Evolutionary conservation across 2,329 filamentous ascomycete genomes (phyloP).

Genomic region (Talaromyces sp.): DNA sequence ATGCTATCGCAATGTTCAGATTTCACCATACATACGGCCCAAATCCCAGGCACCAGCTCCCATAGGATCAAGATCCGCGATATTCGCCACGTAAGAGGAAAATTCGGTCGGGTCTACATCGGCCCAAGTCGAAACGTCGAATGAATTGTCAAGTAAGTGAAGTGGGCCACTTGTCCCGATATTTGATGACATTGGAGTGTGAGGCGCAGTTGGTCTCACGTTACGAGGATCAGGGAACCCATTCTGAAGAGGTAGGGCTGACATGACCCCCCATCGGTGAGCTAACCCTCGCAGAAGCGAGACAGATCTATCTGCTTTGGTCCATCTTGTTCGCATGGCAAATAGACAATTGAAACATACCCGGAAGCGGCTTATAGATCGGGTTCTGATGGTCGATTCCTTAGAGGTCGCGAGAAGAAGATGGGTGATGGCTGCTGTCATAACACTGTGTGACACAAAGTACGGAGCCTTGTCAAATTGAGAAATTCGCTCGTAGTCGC

Average conservation of each 20-base stretch:
- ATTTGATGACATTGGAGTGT: background rate
- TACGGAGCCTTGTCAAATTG: background rate
- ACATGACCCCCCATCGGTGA: background rate
- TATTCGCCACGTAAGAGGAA: background rate
- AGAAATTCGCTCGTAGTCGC: background rate
- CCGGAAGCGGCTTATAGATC: background rate
- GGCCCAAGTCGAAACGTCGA: background rate
- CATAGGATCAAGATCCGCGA: background rate
- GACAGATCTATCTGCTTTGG: background rate
- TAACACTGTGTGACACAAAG: slow-evolving; percentile 2
- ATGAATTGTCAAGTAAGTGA: background rate
- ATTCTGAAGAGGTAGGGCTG: slow-evolving; percentile 1
- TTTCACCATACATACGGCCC: background rate
- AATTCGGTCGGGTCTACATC: background rate
- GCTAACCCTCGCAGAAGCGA: background rate
- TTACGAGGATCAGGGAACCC: background rate
- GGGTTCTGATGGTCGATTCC: background rate
- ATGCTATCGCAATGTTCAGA: background rate
- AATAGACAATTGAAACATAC: slow-evolving; percentile 1
- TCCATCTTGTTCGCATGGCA: background rate
- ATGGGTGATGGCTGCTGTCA: slow-evolving; percentile 2
- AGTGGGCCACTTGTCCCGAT: background rate
- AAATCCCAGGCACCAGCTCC: background rate
- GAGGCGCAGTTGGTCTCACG: background rate
- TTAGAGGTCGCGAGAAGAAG: background rate